Conservation (phyloP, 2,329 filamentous ascomycete species). For the Exutisphaerella laricina region DNA sequence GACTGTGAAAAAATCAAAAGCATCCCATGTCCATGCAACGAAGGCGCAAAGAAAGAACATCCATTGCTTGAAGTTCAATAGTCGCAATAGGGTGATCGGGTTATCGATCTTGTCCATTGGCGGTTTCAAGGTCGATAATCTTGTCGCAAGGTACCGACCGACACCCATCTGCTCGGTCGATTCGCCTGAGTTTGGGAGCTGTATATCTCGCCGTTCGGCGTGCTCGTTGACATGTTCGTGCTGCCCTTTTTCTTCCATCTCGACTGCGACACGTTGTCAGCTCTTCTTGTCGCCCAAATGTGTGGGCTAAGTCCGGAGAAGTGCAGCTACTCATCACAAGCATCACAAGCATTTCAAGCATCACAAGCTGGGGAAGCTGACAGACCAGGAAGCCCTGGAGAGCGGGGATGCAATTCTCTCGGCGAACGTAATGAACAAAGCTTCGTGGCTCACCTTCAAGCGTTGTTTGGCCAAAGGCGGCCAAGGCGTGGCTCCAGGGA, state of each 20-base stretch:
- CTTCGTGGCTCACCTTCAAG: background rate
- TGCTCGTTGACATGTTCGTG: background rate
- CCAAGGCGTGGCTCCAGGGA: too few relatives aligned
- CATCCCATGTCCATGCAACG: constrained; percentile 50
- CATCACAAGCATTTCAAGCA: too few relatives aligned
- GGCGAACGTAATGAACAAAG: background rate
- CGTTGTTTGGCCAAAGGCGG: background rate
- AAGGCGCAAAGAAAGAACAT: constrained; percentile 50
- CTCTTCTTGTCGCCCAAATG: background rate
- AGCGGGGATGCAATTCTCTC: background rate
- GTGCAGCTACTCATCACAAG: background rate
- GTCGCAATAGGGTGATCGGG: constrained; percentile 46
- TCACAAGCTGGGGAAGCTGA: background rate
- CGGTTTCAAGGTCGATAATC: constrained; percentile 51
- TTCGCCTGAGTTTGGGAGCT: constrained; percentile 17
- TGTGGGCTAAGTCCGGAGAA: background rate
- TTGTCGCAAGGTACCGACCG: constrained; percentile 48
- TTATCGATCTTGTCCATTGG: constrained; percentile 51
- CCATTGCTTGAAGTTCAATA: constrained; percentile 53
- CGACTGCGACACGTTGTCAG: background rate
- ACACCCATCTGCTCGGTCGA: constrained; percentile 33
- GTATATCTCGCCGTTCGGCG: background rate
- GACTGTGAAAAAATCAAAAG: constrained; percentile 60
- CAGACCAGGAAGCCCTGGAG: background rate
- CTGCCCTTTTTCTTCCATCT: constrained; percentile 1